A percentile compares a stretch with the other conserved stretches of the same genome.
Conservation (phyloP, 1,284 basidiomycete species). For the Cryptococcus wingfieldii region DNA sequence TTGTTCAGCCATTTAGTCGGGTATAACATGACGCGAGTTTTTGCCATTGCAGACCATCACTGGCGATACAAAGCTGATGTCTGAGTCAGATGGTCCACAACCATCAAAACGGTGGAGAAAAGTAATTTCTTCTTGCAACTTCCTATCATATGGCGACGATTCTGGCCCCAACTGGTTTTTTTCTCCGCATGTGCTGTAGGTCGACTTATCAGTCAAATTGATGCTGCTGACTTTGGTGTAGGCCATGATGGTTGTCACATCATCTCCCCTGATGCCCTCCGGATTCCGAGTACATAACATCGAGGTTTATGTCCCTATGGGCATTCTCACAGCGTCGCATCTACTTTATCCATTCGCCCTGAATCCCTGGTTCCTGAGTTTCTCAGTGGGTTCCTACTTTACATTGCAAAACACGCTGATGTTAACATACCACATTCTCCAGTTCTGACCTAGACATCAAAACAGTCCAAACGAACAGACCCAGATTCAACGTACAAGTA, state of each 20-base stretch:
- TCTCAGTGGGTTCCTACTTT: conserved; percentile 18
- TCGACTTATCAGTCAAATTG: background rate
- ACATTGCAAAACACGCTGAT: too few species aligned
- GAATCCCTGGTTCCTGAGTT: conserved; percentile 36
- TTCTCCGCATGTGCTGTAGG: conserved; percentile 53
- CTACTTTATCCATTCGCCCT: conserved; percentile 36
- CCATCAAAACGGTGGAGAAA: conserved; percentile 66
- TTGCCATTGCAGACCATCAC: background rate
- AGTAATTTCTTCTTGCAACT: conserved; percentile 86
- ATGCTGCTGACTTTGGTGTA: background rate
- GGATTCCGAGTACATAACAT: conserved; percentile 26
- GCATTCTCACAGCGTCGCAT: conserved; percentile 24
- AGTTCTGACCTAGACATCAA: too few species aligned
- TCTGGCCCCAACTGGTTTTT: conserved; percentile 62
- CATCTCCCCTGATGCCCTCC: conserved; percentile 21
- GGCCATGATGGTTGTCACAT: conserved; percentile 30
- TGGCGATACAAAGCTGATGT: conserved; percentile 42
- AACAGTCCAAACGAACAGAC: too few species aligned
- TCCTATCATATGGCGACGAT: conserved; percentile 70
- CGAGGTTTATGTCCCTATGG: conserved; percentile 32
- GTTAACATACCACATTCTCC: too few species aligned
- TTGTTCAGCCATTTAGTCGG: conserved; percentile 76
- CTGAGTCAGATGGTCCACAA: conserved; percentile 58
- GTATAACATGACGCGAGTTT: conserved; percentile 77
- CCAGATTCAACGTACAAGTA: too few species aligned